Base-by-base conservation (phyloP, 2,329 filamentous ascomycete genomes). In the Lachnellula cervina region DNA sequence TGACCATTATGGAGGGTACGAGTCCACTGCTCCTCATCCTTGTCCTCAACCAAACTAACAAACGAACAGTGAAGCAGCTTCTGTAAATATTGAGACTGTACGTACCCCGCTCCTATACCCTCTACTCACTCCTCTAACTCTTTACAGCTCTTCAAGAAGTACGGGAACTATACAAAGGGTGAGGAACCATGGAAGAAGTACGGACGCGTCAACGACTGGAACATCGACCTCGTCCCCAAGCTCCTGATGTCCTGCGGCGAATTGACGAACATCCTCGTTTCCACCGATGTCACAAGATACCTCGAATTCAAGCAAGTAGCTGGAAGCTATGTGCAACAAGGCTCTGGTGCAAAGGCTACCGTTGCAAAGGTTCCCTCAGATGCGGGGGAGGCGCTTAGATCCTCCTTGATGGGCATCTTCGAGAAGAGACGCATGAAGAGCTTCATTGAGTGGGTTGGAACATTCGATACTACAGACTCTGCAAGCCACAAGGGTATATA, bases 101-200 rank as follows among this genome's bases (percentile, higher is more conserved):
- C 74, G 78, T 71, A 60, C 54, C 16, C 16, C 45, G 35, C 23
- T 48, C 52, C 56, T 54, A 48, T 21, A 42, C 54, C 49, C 54
- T 59, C 58, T 62, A 50, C 50, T 45, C 49, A 55, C 8, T 14
- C 17, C 49, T 58, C 71, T 74, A 60, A 81, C 68, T 46, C 45
- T 49, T 32, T 44, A 40, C 64, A 95, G 90, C 88, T 99, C 68
- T 97, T 96, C 83, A 96, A 94, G 80, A 95, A 92, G 74, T 95
- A 96, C 74, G 89, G 90, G 73, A 94, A 94, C 79, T 89, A 84
- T 71, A 73, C 77, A 58, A 72, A 81, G 60, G 89, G 88, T 66
- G 87, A 91, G 70, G 89, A 97, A 80, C 92, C 93, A 64, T 97
- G 94, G 94, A 93, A 95, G 80, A 92, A 96, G 76, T 97, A 97